Evolutionary conservation across 2,329 filamentous ascomycete genomes (phyloP).

Genomic region (Pseudocercospora fuligena): DNA sequence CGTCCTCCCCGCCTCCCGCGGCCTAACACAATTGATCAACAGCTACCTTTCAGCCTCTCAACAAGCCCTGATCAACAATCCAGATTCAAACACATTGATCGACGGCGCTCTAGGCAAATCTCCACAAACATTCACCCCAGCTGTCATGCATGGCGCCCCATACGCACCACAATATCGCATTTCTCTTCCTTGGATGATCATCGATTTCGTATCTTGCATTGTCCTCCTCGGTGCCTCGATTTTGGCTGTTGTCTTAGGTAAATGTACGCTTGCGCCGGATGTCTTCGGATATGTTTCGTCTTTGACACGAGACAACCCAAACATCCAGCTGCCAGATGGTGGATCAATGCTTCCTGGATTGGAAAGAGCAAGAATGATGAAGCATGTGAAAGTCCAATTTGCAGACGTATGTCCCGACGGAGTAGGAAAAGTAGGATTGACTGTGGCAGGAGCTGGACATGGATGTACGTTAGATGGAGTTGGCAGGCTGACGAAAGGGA

Average conservation of each 20-base stretch:
- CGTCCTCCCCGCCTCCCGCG: conserved; percentile 3
- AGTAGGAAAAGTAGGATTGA: neutral
- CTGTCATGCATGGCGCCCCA: neutral
- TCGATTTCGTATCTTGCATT: conserved; percentile 2
- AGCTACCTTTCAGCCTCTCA: conserved; percentile 4
- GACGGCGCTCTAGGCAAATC: neutral
- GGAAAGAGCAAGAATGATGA: conserved; percentile 6
- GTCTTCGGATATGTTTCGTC: conserved; percentile 4
- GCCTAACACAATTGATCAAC: conserved; percentile 5
- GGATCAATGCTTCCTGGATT: neutral
- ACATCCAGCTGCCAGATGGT: conserved; percentile 1
- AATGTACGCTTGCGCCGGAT: conserved; percentile 3
- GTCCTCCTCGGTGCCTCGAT: neutral
- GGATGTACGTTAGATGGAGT: neutral
- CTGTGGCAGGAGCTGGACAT: neutral
- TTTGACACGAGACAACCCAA: conserved; percentile 6
- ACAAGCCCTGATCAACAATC: conserved; percentile 7
- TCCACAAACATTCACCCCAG: neutral
- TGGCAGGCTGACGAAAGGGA: neutral
- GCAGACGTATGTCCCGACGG: neutral
- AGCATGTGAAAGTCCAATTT: neutral
- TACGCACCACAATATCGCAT: conserved; percentile 2
- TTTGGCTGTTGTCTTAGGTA: neutral
- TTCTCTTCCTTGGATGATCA: conserved; percentile 4
- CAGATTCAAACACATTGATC: neutral